phyloP scores from a whole-genome alignment of 2,329 filamentous ascomycete genomes.

The Cylindrodendrum hubeiense region DNA sequence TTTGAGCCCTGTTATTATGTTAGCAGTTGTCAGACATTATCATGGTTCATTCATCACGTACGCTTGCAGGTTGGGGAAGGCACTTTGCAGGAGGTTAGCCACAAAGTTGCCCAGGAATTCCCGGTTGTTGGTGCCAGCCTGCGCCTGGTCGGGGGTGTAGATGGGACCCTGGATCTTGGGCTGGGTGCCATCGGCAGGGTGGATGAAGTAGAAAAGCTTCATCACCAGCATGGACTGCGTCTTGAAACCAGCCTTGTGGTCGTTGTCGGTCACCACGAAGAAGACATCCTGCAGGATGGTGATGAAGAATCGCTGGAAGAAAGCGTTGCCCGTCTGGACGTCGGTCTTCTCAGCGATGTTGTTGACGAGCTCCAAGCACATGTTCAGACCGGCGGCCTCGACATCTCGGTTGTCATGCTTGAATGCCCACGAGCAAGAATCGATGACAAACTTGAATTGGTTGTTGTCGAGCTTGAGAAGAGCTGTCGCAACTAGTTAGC shows the following conservation, averaged over 20 bases:
- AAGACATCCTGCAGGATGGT: constrained; percentile 97
- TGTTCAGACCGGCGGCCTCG: constrained; percentile 94
- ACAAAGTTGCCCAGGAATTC: constrained; percentile 94
- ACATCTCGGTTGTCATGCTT: constrained; percentile 99
- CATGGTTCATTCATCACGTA: constrained; percentile 61
- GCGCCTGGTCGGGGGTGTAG: constrained; percentile 86
- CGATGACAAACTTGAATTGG: constrained; percentile 99
- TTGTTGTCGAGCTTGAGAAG: constrained; percentile 93
- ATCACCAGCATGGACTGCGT: constrained; percentile 94
- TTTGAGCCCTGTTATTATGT: constrained; percentile 75
- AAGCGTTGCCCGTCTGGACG: constrained; percentile 85
- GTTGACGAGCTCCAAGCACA: constrained; percentile 97
- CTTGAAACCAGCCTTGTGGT: constrained; percentile 99
- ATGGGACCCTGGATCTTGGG: constrained; percentile 95
- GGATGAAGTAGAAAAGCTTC: constrained; percentile 96
- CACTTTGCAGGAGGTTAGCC: constrained; percentile 84
- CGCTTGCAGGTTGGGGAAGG: constrained; percentile 93
- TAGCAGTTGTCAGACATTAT: constrained; percentile 45
- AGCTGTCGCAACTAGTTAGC: constrained; percentile 55
- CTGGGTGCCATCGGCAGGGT: constrained; percentile 73
- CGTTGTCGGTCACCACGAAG: constrained; percentile 96
- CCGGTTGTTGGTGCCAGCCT: constrained; percentile 85
- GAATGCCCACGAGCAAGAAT: constrained; percentile 99
- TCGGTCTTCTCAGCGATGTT: constrained; percentile 98
- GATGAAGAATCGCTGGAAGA: constrained; percentile 98